Evolutionary conservation across 352 stramenopile genomes (phyloP), one percentile per base, ranked within the genome.

Genomic region (Phytopythium aichiense): DNA sequence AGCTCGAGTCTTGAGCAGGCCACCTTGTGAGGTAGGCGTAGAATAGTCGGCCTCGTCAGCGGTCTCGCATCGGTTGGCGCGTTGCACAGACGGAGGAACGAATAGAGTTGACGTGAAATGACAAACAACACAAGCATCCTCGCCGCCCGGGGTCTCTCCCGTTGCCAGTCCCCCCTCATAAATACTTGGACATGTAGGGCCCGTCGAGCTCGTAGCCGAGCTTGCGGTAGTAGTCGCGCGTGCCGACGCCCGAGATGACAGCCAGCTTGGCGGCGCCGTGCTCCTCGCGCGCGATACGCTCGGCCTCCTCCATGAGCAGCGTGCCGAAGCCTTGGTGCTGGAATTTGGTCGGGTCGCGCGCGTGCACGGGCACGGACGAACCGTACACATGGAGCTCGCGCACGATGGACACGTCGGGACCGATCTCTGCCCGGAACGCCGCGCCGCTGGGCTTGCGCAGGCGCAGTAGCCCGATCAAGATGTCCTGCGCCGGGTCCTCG

Each of bases 301-400:
- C 97, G 7, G 97, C 97, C 61, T 99, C 96, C 73, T 98, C 94
- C 96, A 99, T 99, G 16, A 99, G 66, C 58, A 98, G 73, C 61
- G 96, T 98, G 37, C 97, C 96, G 67, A 98, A 98, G 49, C 96
- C 97, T 56, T 91, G 95, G 79, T 99, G 96, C 73, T 99, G 96
- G 76, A 99, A 99, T 58, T 97, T 95, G 30, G 92, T 98, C 46
- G 95, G 93, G 67, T 98, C 94, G 51, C 95, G 77, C n/a, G 83
- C 87, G 42, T 96, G 92, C 8, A 99, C 81, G 23, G 95, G 92
- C 31, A 99, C 94, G 28, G 96, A 97, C 13, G 90, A 98, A n/a
- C 96, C 96, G 70, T 99, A 99, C 8, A 99, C 96, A 61, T 99
- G 96, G 37, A 99, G 79, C 76, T 97, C 89, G 6, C 89, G 75